Conservation (phyloP, 345 rosid species). For the Arabidopsis thaliana region DNA sequence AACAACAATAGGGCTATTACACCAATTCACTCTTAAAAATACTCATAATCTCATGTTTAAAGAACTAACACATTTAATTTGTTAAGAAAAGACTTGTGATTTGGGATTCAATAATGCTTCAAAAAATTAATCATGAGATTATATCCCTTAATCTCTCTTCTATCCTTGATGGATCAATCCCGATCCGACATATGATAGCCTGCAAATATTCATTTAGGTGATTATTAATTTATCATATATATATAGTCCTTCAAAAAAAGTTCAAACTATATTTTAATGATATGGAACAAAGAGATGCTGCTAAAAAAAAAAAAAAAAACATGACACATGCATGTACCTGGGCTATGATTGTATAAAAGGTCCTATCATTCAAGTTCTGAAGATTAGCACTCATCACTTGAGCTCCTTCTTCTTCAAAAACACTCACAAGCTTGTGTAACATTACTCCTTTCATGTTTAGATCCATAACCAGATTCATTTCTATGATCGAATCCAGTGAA, state of each 20-base stretch:
- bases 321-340: slow-evolving; percentile 1
- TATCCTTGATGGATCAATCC: too few species aligned
- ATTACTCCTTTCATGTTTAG: slow-evolving; percentile 16
- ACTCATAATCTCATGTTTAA: too few species aligned
- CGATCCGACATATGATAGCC: too few species aligned
- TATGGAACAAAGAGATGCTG: not conserved
- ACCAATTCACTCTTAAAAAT: too few species aligned
- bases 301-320: not conserved
- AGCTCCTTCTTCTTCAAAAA: slow-evolving; percentile 46
- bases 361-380: slow-evolving; percentile 30
- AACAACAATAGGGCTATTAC: too few species aligned
- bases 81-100: too few species aligned
- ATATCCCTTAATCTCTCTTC: too few species aligned
- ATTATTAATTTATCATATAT: not conserved
- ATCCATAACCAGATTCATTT: slow-evolving; percentile 32
- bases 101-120: too few species aligned
- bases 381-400: slow-evolving; percentile 37
- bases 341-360: slow-evolving; percentile 25
- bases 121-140: too few species aligned
- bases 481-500: slow-evolving; percentile 33
- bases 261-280: not conserved
- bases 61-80: too few species aligned
- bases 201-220: not conserved
- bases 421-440: slow-evolving; percentile 34
- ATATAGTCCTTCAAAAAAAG: not conserved